A percentile compares a stretch with the other conserved stretches of the same genome.
phyloP scores from a whole-genome alignment of 1,139 yeast species.

The Suhomyces bolitotheri region DNA sequence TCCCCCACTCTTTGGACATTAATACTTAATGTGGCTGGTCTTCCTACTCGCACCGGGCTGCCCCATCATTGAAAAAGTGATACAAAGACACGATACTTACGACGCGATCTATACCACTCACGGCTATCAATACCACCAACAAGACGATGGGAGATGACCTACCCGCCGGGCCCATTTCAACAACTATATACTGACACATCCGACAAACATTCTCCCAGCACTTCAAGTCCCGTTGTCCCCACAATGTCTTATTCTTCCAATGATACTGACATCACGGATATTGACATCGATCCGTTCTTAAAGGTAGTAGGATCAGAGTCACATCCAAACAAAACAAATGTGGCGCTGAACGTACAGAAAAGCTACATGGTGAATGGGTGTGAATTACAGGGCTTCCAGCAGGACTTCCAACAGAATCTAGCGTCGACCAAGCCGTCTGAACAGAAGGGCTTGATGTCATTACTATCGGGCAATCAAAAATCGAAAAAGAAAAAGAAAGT shows the following conservation, averaged over 20 bases:
- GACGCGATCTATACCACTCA: conserved; percentile 8
- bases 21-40: not conserved
- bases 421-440: not conserved
- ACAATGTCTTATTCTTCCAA: conserved; percentile 10
- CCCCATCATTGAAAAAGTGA: not conserved
- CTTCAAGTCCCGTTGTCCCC: not conserved
- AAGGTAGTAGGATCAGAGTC: not conserved
- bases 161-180: too few species aligned
- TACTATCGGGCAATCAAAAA: conserved; percentile 16
- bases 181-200: not conserved
- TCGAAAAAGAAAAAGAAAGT: conserved; percentile 8
- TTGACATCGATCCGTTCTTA: conserved; percentile 16
- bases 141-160: conserved; percentile 2
- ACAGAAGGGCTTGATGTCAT: conserved; percentile 11
- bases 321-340: too few species aligned
- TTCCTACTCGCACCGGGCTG: not conserved
- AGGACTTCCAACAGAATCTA: not conserved
- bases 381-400: not conserved
- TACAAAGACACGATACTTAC: conserved; percentile 7
- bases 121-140: not conserved
- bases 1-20: too few species aligned
- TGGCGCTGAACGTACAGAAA: not conserved
- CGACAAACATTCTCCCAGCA: not conserved
- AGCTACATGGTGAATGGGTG: not conserved
- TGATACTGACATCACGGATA: conserved; percentile 22